Evolutionary conservation across 345 rosid species (phyloP), one percentile per base, ranked within the genome.

Genomic region (Syzygium grande): DNA sequence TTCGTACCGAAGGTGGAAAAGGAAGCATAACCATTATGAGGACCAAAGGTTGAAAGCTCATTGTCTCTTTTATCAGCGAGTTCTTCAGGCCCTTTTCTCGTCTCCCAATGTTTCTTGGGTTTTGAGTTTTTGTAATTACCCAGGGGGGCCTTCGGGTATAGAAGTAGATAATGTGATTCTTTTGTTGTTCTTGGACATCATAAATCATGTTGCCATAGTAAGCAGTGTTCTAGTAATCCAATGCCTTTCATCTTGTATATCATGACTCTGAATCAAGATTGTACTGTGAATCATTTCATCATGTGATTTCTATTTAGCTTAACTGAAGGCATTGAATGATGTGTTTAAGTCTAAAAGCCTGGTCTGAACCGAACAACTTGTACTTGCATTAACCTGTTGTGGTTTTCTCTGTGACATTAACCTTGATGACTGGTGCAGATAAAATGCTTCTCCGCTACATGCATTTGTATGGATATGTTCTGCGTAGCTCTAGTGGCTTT

Each of bases 21-120:
- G 99, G 99, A 78, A 98, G 99, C 93, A 98, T 98, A 88, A 98
- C 99, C 14, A 97, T 98, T 7, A 96, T 95, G 97, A 94, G 99
- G 91, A 98, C 99, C 30, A 98, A 91, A 92, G 99, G 99, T 27
- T 97, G 90, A 93, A 52, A 87, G 87, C 80, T 87, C 61, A 85
- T 52, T 85, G 11, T 15, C 59, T 77, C 88, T 88, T 88, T 86
- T 63, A 87, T 88, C 90, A 19, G 51, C 38, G 21, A 87, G 22
- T 41, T 87, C 43, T 54, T 86, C 27, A 90, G 91, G 88, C 87
- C 85, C 85, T 68, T 65, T 59, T 91, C 87, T 88, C 89, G 51
- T 43, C 86, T 86, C 90, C 84, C 87, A n/a, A 85, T 83, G 54
- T 59, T 80, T 58, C 79, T 51, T 84, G 85, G 86, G 65, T 41